Conservation (phyloP, 192 early-diverging fungal species). For the Coemansia umbellata region DNA sequence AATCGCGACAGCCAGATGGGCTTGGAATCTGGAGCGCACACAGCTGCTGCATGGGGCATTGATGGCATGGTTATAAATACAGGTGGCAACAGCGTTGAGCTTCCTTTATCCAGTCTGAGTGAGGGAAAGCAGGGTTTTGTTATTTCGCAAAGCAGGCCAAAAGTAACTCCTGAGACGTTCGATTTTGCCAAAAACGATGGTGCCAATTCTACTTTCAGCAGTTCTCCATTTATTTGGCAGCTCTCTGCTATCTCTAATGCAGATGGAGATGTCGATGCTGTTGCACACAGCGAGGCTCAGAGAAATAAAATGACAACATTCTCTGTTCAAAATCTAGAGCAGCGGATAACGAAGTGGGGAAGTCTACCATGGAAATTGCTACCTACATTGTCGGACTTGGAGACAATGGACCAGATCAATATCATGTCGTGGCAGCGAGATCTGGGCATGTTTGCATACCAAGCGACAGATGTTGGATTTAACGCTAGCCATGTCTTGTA, state of each 20-base stretch:
- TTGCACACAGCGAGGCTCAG: not conserved
- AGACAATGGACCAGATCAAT: conserved; percentile 52
- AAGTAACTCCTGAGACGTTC: not conserved
- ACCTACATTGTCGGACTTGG: conserved; percentile 44
- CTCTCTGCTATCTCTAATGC: not conserved
- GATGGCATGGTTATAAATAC: conserved; percentile 18
- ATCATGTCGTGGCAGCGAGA: conserved; percentile 46
- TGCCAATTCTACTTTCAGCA: not conserved
- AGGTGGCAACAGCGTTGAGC: conserved; percentile 2
- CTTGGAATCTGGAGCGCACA: not conserved
- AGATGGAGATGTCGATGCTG: not conserved
- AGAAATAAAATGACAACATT: not conserved
- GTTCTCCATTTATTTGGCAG: conserved; percentile 23
- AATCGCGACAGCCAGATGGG: not conserved
- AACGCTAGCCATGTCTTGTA: conserved; percentile 66
- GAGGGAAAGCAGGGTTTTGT: not conserved
- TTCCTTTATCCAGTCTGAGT: not conserved
- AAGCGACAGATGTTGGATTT: conserved; percentile 58
- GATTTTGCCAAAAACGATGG: not conserved
- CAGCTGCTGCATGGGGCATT: conserved; percentile 32
- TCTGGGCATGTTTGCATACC: conserved; percentile 46
- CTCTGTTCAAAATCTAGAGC: conserved; percentile 22
- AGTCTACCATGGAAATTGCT: conserved; percentile 49
- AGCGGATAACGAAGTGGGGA: conserved; percentile 42
- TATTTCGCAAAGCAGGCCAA: conserved; percentile 18